Base-by-base conservation (phyloP, 768 basidiomycete species). In the Cystobasidium tubakii region DNA sequence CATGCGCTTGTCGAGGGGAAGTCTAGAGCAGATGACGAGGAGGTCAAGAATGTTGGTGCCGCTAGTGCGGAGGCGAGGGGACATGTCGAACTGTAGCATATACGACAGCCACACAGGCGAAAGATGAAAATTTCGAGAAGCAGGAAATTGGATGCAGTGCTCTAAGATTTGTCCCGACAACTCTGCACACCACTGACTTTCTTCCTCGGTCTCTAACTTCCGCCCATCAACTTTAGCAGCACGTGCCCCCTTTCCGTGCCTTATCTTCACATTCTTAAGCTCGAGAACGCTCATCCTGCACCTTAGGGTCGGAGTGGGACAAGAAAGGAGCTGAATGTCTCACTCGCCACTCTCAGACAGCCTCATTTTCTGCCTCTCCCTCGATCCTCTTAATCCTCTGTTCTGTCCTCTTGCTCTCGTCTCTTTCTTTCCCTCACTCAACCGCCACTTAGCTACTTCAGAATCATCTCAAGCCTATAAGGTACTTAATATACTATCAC, bases 21-120 rank as follows among this genome's bases (percentile, higher is more conserved):
- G 7, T 25, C 34, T 12, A n/a, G 36, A 29, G 15, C 39, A 39
- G 63, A 65, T 12, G 31, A 65, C n/a, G n/a, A n/a, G 3, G 39
- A 65, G 63, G 63, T 31, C 31, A 65, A 27, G 63, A 65, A 36
- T 27, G 39, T 42, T 36, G 63, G 6, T 29, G 57, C 25, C 57
- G 57, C 29, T 34, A 25, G 29, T 60, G 57, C 29, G 33, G 57
- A 17, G 33, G 57, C 12, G 46, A 50, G 57, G 29, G 57, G 27
- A 29, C 57, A 60, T 25, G 57, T 15, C 23, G 57, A 60, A 34
- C 57, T 60, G 57, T 60, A 60, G 57, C 57, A 29, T 60, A 60
- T 54, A 54, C n/a, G 53, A 60, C 27, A 60, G 29, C 4, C 7
- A 50, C 12, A 50, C 15, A 9, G 21, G 4, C 46, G 46, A 50